Evolutionary conservation across 192 early-diverging fungal species (phyloP).

Genomic region (Backusella australiensis): DNA sequence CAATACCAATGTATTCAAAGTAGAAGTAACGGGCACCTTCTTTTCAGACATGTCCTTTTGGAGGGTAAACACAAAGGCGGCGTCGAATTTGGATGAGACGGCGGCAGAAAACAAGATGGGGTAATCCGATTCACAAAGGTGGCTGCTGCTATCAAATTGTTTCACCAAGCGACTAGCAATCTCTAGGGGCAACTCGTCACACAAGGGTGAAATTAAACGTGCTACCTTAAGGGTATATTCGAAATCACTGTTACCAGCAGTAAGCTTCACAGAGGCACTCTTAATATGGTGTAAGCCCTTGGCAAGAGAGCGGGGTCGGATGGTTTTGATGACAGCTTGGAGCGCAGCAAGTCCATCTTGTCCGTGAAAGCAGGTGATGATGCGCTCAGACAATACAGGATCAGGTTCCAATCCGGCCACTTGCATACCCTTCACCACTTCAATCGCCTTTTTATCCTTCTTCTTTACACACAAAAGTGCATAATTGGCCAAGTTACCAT

Average conservation of each 20-base stretch:
- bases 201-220: conserved; percentile 1
- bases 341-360: conserved; percentile 18
- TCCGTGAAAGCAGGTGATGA: conserved; percentile 14
- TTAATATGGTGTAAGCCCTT: conserved; percentile 19
- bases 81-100: background rate
- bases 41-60: conserved; percentile 1
- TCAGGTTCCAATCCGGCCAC: conserved; percentile 27
- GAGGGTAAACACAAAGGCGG: background rate
- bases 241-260: background rate
- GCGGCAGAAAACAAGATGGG: conserved; percentile 13
- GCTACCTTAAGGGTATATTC: background rate
- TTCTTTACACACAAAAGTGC: conserved; percentile 29
- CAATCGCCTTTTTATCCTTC: background rate
- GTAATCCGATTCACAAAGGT: background rate
- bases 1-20: background rate
- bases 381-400: conserved; percentile 17
- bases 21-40: background rate
- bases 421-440: conserved; percentile 29
- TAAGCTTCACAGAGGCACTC: conserved; percentile 11
- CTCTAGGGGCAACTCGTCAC: background rate
- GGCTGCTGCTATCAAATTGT: background rate
- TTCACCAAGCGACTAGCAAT: conserved; percentile 1
- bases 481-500: conserved; percentile 37
- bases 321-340: background rate
- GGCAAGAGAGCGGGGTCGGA: conserved; percentile 11